Base-by-base conservation (phyloP, 164 flowering plant genomes). In the Berberis vulgaris region DNA sequence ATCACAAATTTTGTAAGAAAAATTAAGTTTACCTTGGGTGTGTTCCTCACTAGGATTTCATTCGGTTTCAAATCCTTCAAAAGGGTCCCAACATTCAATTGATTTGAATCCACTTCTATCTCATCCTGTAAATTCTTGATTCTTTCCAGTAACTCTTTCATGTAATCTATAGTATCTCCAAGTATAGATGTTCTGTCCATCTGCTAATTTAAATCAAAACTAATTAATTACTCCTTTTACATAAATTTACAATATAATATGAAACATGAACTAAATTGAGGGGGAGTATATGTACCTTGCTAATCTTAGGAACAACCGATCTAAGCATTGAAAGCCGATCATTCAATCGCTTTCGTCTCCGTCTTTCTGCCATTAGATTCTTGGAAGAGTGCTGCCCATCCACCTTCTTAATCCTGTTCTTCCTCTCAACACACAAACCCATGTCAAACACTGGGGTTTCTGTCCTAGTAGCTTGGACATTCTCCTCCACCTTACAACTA, bases 171-270 rank as follows among this genome's bases (percentile, higher is more conserved):
- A 2, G 96, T 85, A 59, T 92, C 98, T 57, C 96, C 96, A 55
- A 92, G 88, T 62, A 92, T 92, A 3, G 98, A 84, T 54, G 98
- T 92, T 65, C 96, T 83, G 67, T 92, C 98, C 96, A 89, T 92
- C 98, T 92, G 73, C 45, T 13, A 50, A 6, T 45, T 52, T 2
- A 1, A 59, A 62, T 43, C 38, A 39, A 41, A 60, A 39, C 38
- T 1, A 43, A 44, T 46, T 9, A 41, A 44, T 56, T n/a, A n/a
- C 43, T 45, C 38, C 1, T 46, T 38, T 5, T 4, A 26, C 39
- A 45, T 7, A 13, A 7, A 45, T 3, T 39, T 3, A 9, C 3
- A 10, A 3, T 41, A 1, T 43, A 47, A n/a, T 60, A 43, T 9
- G 45, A 45, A 9, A 60, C n/a, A 4, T 45, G 10, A n/a, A 46